These are phyloP conservation scores for Penicillium sp. DNA, from an alignment of 2,329 filamentous ascomycete species.

Conservation along the genomic window DNA sequence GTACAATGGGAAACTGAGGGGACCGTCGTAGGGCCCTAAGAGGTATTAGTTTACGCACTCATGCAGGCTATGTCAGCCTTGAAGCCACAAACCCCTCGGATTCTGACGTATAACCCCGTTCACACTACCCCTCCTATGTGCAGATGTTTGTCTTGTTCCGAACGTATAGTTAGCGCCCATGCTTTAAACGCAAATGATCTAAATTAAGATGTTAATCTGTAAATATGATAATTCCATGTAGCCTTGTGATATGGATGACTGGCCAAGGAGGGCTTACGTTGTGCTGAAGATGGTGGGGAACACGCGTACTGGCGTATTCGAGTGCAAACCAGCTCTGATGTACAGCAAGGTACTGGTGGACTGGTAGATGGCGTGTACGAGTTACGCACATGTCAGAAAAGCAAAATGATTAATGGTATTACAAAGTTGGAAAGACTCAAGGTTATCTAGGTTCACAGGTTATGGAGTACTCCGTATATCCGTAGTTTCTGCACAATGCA, in stretches of 20 bases:
- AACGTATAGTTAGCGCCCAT: neutral
- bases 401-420: neutral
- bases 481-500: neutral
- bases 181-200: no score
- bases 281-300: neutral
- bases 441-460: neutral
- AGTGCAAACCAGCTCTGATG: neutral
- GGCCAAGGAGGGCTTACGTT: neutral
- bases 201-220: no score
- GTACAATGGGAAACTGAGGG: neutral
- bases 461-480: neutral
- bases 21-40: neutral
- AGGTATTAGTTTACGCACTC: neutral
- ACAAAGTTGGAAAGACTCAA: neutral
- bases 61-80: neutral
- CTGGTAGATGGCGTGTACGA: neutral
- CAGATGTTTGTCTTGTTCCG: neutral
- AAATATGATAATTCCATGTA: no score
- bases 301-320: neutral
- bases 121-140: neutral
- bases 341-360: no score
- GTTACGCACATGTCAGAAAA: neutral
- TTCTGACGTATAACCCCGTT: neutral
- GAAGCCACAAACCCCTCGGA: neutral
- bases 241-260: no score